phyloP scores from a whole-genome alignment of 2,329 filamentous ascomycete genomes.

The Apiospora saccharicola region DNA sequence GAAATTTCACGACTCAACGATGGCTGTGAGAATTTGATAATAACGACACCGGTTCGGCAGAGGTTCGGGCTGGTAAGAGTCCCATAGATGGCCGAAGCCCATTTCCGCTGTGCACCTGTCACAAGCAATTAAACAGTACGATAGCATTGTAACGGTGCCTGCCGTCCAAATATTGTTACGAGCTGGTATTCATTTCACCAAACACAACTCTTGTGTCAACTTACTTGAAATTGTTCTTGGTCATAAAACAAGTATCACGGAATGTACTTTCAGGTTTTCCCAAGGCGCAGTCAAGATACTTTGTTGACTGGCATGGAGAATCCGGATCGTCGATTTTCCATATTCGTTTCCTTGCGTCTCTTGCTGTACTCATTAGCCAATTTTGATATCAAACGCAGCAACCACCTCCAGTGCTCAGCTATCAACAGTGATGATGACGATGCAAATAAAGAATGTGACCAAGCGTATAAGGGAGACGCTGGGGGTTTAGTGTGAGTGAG shows the following conservation, averaged over 20 bases:
- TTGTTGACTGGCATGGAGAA: not conserved
- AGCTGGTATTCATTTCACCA: not conserved
- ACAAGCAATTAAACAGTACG: not conserved
- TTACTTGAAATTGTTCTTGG: not conserved
- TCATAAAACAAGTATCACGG: no score
- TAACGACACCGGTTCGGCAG: not conserved
- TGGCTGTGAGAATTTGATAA: not conserved
- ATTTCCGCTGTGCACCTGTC: not conserved
- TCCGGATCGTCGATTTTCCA: not conserved
- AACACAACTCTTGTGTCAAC: not conserved
- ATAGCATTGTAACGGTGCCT: not conserved
- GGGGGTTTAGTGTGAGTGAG: not conserved
- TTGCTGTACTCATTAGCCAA: not conserved
- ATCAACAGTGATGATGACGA: not conserved
- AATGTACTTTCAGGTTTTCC: not conserved
- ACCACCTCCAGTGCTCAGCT: not conserved
- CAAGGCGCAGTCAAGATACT: not conserved
- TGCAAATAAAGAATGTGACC: not conserved
- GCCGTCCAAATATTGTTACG: not conserved
- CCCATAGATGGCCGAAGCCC: not conserved
- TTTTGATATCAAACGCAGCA: not conserved
- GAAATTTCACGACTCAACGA: not conserved
- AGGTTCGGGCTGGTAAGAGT: not conserved
- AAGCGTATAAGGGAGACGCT: conserved; percentile 6
- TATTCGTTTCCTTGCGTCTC: not conserved